These are phyloP conservation scores for Penicillium frequentans DNA, from an alignment of 2,329 filamentous ascomycete genomes.

Conservation along the genomic window DNA sequence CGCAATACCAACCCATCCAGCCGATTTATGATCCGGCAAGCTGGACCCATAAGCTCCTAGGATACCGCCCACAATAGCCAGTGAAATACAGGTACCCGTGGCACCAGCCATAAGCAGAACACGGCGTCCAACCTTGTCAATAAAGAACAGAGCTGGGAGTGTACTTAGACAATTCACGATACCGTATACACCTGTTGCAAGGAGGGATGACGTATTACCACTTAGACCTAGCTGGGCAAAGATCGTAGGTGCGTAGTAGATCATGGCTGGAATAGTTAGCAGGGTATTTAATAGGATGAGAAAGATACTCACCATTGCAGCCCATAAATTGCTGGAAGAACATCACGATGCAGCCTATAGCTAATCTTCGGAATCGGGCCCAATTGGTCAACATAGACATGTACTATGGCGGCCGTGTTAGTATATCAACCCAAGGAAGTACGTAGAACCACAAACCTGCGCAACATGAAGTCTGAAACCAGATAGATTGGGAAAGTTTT, in stretches of 20 bases:
- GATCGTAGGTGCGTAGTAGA: constrained; percentile 52
- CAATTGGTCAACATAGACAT: constrained; percentile 35
- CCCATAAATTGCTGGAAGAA: constrained; percentile 51
- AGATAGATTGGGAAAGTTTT: constrained; percentile 29
- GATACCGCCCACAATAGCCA: constrained; percentile 38
- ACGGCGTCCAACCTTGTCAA: constrained; percentile 36
- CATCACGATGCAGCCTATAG: constrained; percentile 42
- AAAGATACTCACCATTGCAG: constrained; percentile 41
- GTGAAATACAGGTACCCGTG: constrained; percentile 35
- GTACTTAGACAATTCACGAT: constrained; percentile 41
- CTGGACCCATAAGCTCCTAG: constrained; percentile 32
- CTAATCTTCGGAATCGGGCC: constrained; percentile 37
- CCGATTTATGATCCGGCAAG: constrained; percentile 28
- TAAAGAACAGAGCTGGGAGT: constrained; percentile 34
- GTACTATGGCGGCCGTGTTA: constrained; percentile 23
- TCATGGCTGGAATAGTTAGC: constrained; percentile 32
- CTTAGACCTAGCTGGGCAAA: constrained; percentile 47
- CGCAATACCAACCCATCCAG: constrained; percentile 39
- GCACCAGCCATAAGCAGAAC: constrained; percentile 38
- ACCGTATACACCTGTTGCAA: constrained; percentile 40
- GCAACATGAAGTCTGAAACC: constrained; percentile 33
- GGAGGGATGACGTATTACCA: constrained; percentile 36
- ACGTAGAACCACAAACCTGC: constrained; percentile 21
- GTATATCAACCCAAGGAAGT: neutral
- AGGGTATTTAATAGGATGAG: constrained; percentile 40